Percentiles rank a stretch among this genome's conserved stretches.
phyloP scores from a whole-genome alignment of 1,284 basidiomycete genomes.

The Pulveroboletus sp. region DNA sequence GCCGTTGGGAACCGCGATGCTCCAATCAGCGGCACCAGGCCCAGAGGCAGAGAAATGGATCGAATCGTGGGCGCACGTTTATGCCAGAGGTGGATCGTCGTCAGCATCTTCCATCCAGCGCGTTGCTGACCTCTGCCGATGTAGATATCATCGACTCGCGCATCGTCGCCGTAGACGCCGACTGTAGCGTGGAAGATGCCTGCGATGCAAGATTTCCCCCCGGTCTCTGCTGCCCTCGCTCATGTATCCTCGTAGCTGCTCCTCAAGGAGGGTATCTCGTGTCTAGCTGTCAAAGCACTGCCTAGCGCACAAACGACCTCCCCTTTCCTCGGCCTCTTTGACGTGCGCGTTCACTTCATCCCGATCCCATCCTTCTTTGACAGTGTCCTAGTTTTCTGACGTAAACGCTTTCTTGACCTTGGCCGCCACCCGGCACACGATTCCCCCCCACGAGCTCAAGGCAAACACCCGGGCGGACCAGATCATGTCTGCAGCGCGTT shows the following conservation, averaged over 20 bases:
- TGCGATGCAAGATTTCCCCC: conserved; percentile 58
- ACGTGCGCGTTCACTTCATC: conserved; percentile 48
- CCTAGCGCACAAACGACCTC: conserved; percentile 29
- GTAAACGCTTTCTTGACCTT: conserved; percentile 80
- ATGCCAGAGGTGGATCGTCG: conserved; percentile 50
- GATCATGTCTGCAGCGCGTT: conserved; percentile 70
- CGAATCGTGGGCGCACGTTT: conserved; percentile 53
- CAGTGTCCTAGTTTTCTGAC: conserved; percentile 63
- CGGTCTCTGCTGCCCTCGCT: conserved; percentile 7
- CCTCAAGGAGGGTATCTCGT: conserved; percentile 59
- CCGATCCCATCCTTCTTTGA: conserved; percentile 13
- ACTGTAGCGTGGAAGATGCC: conserved; percentile 74
- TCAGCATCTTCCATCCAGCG: neutral
- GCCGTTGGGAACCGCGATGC: conserved; percentile 11
- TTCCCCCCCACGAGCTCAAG: conserved; percentile 56
- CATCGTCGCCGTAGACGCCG: conserved; percentile 62
- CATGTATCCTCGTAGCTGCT: conserved; percentile 47
- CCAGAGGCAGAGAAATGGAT: conserved; percentile 59
- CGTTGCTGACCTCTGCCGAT: neutral
- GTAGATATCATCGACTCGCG: conserved; percentile 67
- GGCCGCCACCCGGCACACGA: conserved; percentile 72
- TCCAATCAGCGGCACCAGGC: conserved; percentile 24
- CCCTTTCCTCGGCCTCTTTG: conserved; percentile 66
- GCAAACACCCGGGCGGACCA: conserved; percentile 60
- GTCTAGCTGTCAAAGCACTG: conserved; percentile 59